A percentile compares a stretch with the other conserved stretches of the same genome.
These are phyloP conservation scores for Danielia oregonensis DNA, from an alignment of 805 yeast genomes.

Conservation along the genomic window DNA sequence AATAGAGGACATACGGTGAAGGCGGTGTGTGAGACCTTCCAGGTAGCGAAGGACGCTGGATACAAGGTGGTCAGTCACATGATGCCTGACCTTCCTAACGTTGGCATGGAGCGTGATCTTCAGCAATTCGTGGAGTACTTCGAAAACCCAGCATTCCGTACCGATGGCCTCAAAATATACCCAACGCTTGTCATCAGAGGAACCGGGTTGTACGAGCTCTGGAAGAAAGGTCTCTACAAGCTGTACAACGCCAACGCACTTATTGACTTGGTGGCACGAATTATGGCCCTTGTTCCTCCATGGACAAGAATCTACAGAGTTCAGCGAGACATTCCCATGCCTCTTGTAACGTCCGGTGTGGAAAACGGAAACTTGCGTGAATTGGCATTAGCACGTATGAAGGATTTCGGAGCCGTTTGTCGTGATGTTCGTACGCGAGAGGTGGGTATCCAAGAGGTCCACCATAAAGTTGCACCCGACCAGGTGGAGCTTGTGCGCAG, in stretches of 20 bases:
- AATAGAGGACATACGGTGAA: slow-evolving; percentile 97
- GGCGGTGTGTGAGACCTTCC: slow-evolving; percentile 93
- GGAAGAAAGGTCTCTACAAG: slow-evolving; percentile 94
- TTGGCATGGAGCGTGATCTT: slow-evolving; percentile 96
- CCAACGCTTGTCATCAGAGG: slow-evolving; percentile 97
- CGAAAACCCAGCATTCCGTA: slow-evolving; percentile 94
- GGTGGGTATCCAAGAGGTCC: slow-evolving; percentile 98
- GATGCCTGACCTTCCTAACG: slow-evolving; percentile 99
- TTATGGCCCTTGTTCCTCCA: slow-evolving; percentile 94
- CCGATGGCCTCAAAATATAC: slow-evolving; percentile 93
- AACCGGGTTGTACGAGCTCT: slow-evolving; percentile 92
- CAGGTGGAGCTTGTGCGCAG: slow-evolving; percentile 94
- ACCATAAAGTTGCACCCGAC: slow-evolving; percentile 93
- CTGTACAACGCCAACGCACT: slow-evolving; percentile 93
- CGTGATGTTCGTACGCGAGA: slow-evolving; percentile 97
- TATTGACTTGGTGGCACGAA: slow-evolving; percentile 92
- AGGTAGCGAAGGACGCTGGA: slow-evolving; percentile 96
- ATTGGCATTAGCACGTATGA: slow-evolving; percentile 94
- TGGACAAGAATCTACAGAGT: slow-evolving; percentile 99
- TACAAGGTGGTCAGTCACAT: slow-evolving; percentile 96
- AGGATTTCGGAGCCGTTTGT: slow-evolving; percentile 93
- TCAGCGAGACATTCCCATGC: slow-evolving; percentile 99
- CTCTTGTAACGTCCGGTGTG: slow-evolving; percentile 94
- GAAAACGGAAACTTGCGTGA: slow-evolving; percentile 97
- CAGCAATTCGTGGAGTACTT: slow-evolving; percentile 96